Evolutionary conservation across 2,329 filamentous ascomycete species (phyloP), one percentile per base, ranked within the genome.

Genomic region (Colletotrichum chrysophilum): DNA sequence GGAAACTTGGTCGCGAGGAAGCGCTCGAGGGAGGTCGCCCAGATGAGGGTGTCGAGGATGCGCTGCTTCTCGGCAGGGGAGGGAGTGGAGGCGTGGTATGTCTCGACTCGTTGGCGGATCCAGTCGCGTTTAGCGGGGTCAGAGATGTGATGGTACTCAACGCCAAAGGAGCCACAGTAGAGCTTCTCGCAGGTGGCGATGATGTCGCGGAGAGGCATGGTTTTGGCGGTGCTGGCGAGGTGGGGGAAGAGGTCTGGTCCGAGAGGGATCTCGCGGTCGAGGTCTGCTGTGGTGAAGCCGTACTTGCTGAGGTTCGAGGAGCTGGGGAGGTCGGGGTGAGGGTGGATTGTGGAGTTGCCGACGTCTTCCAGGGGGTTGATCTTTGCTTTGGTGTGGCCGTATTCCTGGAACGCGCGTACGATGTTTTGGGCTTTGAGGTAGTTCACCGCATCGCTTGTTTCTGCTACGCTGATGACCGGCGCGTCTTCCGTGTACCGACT

Each of bases 81-180:
- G 89, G 98, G 98, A 85, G 96, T 96, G 91, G 97, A 98, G 14
- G 96, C 95, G 80, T 93, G 91, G 56, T 96, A 96, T 66, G 98
- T 93, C 88, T 99, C 97, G 80, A 98, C 90, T 77, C 97, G 94
- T 87, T 98, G 94, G 81, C 97, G 93, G 77, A 99, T 93, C 97
- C 97, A 99, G 87, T 98, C 96, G 88, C 97, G 98, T 86, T 98
- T 96, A 84, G 96, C 94, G 81, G 96, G 92, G 84, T 98, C 96
- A 71, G 97, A 96, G 78, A 99, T 98, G 87, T 99, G 97, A 82
- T 98, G 98, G 87, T 98, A 99, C 86, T 99, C 97, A 74, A 98
- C 92, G 85, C 96, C 96, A 84, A 97, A 98, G 18, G 95, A 96
- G 79, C 97, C 96, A 83, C 95, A 98, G 90, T 99, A 99, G 82